phyloP scores from a whole-genome alignment of 441 rosid genomes.

The Francoa sonchifolia region DNA sequence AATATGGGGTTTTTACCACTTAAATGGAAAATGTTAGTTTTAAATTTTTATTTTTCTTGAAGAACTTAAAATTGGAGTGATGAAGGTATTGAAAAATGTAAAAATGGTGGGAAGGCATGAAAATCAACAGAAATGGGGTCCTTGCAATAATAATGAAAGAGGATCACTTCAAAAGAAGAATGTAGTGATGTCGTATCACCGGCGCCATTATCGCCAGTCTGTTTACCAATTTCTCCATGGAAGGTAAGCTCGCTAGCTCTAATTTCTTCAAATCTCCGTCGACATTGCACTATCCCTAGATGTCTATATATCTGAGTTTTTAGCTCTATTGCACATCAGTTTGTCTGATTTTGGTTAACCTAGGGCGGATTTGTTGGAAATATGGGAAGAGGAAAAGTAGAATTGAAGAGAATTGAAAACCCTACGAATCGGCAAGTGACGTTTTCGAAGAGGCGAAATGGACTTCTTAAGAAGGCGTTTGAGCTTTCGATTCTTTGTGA shows the following conservation, averaged over 20 bases:
- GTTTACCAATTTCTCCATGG: neutral
- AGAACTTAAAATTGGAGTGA: no score
- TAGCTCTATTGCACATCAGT: neutral
- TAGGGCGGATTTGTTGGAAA: neutral
- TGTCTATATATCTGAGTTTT: neutral
- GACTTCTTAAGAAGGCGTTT: constrained; percentile 46
- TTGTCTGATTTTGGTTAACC: neutral
- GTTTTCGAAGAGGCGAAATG: constrained; percentile 51
- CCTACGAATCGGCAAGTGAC: constrained; percentile 48
- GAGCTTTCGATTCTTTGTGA: constrained; percentile 61
- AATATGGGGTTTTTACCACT: no score
- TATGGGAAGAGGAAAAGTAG: constrained; percentile 61
- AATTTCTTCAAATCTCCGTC: neutral
- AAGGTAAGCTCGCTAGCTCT: neutral
- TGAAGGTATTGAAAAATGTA: no score
- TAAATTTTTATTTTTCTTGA: no score
- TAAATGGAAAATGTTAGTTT: no score
- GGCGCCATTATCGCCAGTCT: neutral
- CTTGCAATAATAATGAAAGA: constrained; percentile 1
- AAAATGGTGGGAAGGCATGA: no score
- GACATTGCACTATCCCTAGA: neutral
- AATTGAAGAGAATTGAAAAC: constrained; percentile 52
- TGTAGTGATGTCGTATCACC: constrained; percentile 17
- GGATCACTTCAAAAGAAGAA: neutral
- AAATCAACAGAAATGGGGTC: neutral